A percentile compares a stretch with the other conserved stretches of the same genome.
phyloP scores from a whole-genome alignment of 2,329 filamentous ascomycete species.

The Apiospora hydei region DNA sequence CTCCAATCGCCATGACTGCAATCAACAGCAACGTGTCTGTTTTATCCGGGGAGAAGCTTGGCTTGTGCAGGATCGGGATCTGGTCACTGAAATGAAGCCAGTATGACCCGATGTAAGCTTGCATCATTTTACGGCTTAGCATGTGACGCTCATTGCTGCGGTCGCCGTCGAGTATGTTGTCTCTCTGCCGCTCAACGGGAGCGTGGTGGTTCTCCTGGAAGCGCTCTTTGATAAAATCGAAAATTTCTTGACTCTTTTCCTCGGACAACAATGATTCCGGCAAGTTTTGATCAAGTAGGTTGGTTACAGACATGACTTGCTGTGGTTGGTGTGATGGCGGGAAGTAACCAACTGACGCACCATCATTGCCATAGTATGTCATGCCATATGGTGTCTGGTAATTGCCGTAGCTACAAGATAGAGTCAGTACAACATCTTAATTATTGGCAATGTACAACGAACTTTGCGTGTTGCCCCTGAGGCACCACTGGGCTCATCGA shows the following conservation, averaged over 20 bases:
- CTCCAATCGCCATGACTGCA: conserved; percentile 91
- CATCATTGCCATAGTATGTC: conserved; percentile 58
- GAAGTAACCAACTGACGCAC: conserved; percentile 60
- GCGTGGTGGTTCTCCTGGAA: conserved; percentile 84
- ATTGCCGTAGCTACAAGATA: conserved; percentile 57
- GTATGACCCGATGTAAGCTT: conserved; percentile 90
- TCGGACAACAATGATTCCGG: conserved; percentile 85
- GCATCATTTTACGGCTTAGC: conserved; percentile 93
- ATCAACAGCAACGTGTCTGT: conserved; percentile 86
- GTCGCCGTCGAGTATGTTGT: conserved; percentile 80
- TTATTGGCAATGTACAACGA: conserved; percentile 41
- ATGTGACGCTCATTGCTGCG: conserved; percentile 69
- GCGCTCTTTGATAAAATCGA: conserved; percentile 79
- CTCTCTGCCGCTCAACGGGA: conserved; percentile 76
- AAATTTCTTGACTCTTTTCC: conserved; percentile 83
- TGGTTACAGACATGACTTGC: conserved; percentile 90
- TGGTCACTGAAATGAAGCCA: conserved; percentile 96
- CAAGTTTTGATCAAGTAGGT: conserved; percentile 79
- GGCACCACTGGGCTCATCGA: conserved; percentile 59
- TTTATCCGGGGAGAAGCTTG: conserved; percentile 88
- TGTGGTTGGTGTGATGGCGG: conserved; percentile 64
- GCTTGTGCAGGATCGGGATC: conserved; percentile 91
- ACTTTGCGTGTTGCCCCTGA: conserved; percentile 56
- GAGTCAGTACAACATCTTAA: conserved; percentile 31
- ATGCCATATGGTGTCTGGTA: conserved; percentile 56